Base-by-base conservation (phyloP, 805 yeast species). In the Diddensiella santjacobensis region DNA sequence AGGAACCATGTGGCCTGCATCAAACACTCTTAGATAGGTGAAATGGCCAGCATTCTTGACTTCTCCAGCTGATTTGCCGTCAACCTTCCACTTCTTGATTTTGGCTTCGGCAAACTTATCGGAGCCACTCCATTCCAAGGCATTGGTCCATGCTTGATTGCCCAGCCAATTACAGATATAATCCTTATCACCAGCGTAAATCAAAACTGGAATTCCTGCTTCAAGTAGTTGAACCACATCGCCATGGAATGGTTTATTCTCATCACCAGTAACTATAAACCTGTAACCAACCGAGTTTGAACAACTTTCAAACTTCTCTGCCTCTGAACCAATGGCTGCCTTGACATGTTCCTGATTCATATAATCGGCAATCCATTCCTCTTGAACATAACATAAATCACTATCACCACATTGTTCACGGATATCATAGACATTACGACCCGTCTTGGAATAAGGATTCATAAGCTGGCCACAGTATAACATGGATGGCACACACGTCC, bases 1-100 rank as follows among this genome's bases (percentile, higher is more conserved):
- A 20, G 96, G 96, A 57, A 87, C 96, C 96, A 89, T 88, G 69
- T 89, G 96, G 31, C 96, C 96, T 41, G 93, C 96, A 59, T 83
- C 89, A 59, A 70, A 87, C 42, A 88, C 75, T 66, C 95, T 79
- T 62, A 88, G 73, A 69, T 84, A 88, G 1, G 96, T 84, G 64
- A 88, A 83, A 47, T 80, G 58, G 39, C 79, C 81, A 61, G 48
- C 49, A 56, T 78, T 80, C 65, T 82, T 83, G 52, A 78, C 82
- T 56, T 78, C 79, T 56, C 89, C 89, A n/a, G 83, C 85, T 44
- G 66, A 64, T 44, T 69, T 64, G 40, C 75, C 79, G 33, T 65
- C 65, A 13, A 68, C 69, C 23, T 30, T 44, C 70, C 67, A 65
- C 22, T 57, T 47, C 42, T 35, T 39, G 36, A 52, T 45, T 5